A percentile compares a stretch with the other conserved stretches of the same genome.
Conservation (phyloP, 2,329 filamentous ascomycete species). For the Penicillium sp. region DNA sequence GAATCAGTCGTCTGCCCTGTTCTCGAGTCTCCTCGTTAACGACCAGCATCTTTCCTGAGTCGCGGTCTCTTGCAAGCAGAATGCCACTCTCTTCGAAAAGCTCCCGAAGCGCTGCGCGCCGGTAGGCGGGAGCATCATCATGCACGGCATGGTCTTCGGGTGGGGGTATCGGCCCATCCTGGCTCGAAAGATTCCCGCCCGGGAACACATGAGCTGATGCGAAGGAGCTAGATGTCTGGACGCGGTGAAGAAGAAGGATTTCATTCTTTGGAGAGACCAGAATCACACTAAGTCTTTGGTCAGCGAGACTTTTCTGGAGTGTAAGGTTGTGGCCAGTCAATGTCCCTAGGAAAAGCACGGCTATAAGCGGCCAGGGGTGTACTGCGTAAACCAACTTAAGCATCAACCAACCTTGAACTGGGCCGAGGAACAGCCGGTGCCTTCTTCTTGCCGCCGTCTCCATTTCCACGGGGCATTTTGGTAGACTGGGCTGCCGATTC, state of each 20-base stretch:
- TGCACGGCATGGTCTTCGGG: conserved; percentile 56
- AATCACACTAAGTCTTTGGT: conserved; percentile 57
- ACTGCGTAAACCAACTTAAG: background rate
- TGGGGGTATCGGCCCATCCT: conserved; percentile 62
- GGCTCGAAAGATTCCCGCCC: conserved; percentile 70
- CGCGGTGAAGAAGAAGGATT: conserved; percentile 79
- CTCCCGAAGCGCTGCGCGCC: conserved; percentile 80
- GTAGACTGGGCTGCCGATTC: background rate
- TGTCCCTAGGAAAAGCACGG: background rate
- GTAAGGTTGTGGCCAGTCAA: background rate
- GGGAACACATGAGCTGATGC: conserved; percentile 93
- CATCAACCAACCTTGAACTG: conserved; percentile 54
- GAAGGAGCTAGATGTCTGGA: conserved; percentile 76
- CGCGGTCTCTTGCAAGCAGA: conserved; percentile 56
- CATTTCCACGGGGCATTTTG: conserved; percentile 23
- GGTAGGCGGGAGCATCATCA: conserved; percentile 65
- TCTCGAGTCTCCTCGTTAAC: conserved; percentile 58
- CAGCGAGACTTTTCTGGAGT: background rate
- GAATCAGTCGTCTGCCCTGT: conserved; percentile 62
- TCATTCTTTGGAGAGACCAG: conserved; percentile 82
- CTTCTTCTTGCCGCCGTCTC: conserved; percentile 30
- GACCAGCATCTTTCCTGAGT: conserved; percentile 52
- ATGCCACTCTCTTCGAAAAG: conserved; percentile 95
- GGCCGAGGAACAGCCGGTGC: conserved; percentile 51
- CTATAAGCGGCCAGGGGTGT: background rate